Evolutionary conservation across 2,329 filamentous ascomycete species (phyloP), one percentile per base, ranked within the genome.

Genomic region (Iodosphaeria phyllophila): DNA sequence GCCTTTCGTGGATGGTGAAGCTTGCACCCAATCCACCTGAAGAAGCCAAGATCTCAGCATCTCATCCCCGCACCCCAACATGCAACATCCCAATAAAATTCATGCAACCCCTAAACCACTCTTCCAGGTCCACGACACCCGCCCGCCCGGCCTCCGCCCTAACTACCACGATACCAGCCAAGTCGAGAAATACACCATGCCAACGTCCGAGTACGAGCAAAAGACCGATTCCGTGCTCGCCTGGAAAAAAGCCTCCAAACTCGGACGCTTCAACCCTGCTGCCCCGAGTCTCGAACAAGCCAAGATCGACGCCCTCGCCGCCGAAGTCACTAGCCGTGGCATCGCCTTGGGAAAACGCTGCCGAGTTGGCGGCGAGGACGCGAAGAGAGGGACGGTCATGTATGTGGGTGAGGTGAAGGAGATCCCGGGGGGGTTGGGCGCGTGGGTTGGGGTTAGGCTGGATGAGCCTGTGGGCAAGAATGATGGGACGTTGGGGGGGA

Each of bases 261-360:
- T 95, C n/a, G 89, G 89, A 25, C 79, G 89, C 18, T 98, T 98
- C 51, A 82, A 95, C 44, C 89, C 89, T 8, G 62, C 74, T 38
- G 80, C 83, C 6, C 71, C 77, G 11, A 68, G 60, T 31, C 65
- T 76, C 13, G 74, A 83, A 44, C 61, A 79, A 43, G 65, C 78
- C 33, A 78, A 78, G 46, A 56, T 77, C 29, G 61, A 65, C 10
- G 72, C 73, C 19, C 62, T 74, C 20, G 60, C 72, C 35, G 64
- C 66, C 28, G 80, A 91, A 42, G 59, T 92, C 34, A 55, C 63
- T 34, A 61, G 64, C 28, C 68, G 74, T 46, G 72, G 74, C 51
- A 74, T 78, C 35, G 54, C 50, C 26, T n/a, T 64, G 8, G 72
- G 70, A 19, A 63, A 56, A 46, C 53, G 73, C 34, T 78, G 73